Evolutionary conservation across 495 filamentous ascomycete species (phyloP), one percentile per base, ranked within the genome.

Genomic region (Tuber magnatum): DNA sequence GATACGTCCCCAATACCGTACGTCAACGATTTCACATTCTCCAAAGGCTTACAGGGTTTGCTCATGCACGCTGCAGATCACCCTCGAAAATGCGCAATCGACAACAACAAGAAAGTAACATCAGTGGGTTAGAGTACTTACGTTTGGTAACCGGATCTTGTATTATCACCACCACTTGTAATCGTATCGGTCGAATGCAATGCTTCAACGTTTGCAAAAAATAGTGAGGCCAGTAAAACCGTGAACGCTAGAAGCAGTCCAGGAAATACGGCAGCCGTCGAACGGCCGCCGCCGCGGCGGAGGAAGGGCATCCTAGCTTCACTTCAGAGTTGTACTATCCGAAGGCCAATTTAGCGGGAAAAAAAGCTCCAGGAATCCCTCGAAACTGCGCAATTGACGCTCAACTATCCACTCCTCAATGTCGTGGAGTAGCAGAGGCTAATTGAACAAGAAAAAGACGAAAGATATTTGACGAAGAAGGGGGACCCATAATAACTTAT

Each of bases 151-250:
- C 85, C 84, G 43, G 81, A 78, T 75, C 85, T 79, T 6, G 84
- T 85, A 75, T 86, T 86, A 75, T 86, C 85, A 72, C 85, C 85
- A 71, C 82, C 85, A 82, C 85, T 85, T 2, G 85, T 86, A 61
- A 86, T 84, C 41, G 85, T 86, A 78, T 86, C 85, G 12, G 85
- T 86, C 6, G 83, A 81, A 48, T 78, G 82, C 70, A 85, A 69
- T 43, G 80, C 80, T 32, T 78, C 43, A 39, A 78, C 75, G 48
- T 78, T 56, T 4, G 56, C 51, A 42, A 72, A 35, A 61, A 74
- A 78, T 5, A 78, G 22, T 16, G 74, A 78, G 32, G 44, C 44
- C 20, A 72, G 51, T n/a, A 77, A 74, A 65, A 78, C 24, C 2
- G 40, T 40, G 61, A 70, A 71, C 1, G 48, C 24, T 12, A 65